Percentiles rank a stretch among this genome's conserved stretches.
phyloP scores from a whole-genome alignment of 2,329 filamentous ascomycete genomes.

The Fusarium pseudograminearum region DNA sequence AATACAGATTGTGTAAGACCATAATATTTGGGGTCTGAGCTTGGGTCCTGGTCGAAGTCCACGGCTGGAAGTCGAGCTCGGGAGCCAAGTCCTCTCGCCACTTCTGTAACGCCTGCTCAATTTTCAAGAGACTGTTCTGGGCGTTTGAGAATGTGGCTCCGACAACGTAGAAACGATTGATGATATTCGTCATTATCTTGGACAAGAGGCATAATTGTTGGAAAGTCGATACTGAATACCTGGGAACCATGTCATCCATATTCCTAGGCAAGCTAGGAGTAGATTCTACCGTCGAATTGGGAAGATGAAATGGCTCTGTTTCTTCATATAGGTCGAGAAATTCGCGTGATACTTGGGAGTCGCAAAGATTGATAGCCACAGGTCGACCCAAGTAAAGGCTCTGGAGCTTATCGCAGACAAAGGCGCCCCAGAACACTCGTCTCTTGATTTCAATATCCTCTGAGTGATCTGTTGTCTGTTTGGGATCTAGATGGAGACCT shows the following conservation, averaged over 20 bases:
- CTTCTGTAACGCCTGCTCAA: conserved; percentile 6
- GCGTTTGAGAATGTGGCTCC: conserved; percentile 15
- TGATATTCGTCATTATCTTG: conserved; percentile 17
- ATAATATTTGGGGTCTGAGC: conserved; percentile 15
- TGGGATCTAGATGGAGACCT: conserved; percentile 5
- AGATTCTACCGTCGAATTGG: accelerated
- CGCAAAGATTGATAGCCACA: conserved; percentile 2
- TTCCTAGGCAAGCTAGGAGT: background rate
- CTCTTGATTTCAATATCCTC: conserved; percentile 19
- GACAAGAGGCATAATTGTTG: conserved; percentile 20
- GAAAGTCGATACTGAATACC: conserved; percentile 15
- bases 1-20: conserved; percentile 17
- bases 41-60: background rate
- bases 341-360: conserved; percentile 10
- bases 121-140: background rate
- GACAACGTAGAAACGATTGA: conserved; percentile 20
- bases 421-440: conserved; percentile 8
- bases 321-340: conserved; percentile 22
- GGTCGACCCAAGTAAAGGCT: conserved; percentile 18
- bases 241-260: background rate
- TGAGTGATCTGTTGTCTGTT: background rate
- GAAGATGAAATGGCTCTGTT: conserved; percentile 13
- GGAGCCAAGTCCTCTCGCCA: conserved; percentile 4
- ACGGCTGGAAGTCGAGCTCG: conserved; percentile 11
- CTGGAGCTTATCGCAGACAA: conserved; percentile 59